A percentile compares a stretch with the other conserved stretches of the same genome.
phyloP scores from a whole-genome alignment of 345 rosid species.

The Streptanthus diversifolius region DNA sequence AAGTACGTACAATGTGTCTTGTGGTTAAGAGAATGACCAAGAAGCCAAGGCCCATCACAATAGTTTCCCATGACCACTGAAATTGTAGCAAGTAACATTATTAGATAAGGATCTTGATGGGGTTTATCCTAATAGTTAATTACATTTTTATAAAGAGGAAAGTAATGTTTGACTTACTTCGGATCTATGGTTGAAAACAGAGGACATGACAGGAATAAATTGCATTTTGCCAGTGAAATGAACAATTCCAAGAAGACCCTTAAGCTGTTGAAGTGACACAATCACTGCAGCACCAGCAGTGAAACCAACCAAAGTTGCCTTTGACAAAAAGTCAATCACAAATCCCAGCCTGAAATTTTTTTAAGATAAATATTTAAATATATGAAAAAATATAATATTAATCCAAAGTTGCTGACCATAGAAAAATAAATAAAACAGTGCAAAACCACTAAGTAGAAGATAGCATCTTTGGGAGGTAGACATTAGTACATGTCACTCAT shows the following conservation, averaged over 20 bases:
- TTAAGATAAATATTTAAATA: neutral
- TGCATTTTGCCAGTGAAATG: constrained; percentile 94
- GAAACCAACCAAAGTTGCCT: constrained; percentile 92
- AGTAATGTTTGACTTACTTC: constrained; percentile 49
- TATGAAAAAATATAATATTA: neutral
- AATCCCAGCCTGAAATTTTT: constrained; percentile 74
- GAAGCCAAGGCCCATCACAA: constrained; percentile 66
- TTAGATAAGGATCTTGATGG: constrained; percentile 3
- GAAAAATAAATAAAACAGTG: constrained; percentile 13
- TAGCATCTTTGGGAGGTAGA: constrained; percentile 34
- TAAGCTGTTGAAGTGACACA: constrained; percentile 89
- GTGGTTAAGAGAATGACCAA: constrained; percentile 62
- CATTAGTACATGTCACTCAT: constrained; percentile 55
- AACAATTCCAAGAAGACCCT: constrained; percentile 90
- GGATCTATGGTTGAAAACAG: constrained; percentile 45
- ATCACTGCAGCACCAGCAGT: constrained; percentile 98
- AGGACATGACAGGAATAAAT: constrained; percentile 60
- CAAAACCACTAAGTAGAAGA: constrained; percentile 29
- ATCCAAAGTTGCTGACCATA: constrained; percentile 11
- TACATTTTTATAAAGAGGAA: neutral
- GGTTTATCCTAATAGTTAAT: neutral
- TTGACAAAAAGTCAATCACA: constrained; percentile 89
- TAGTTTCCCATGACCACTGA: constrained; percentile 97
- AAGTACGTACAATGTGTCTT: constrained; percentile 76
- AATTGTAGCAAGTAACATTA: constrained; percentile 1